These are phyloP conservation scores for Rhodotorula diobovata DNA, from an alignment of 768 basidiomycete genomes.

Conservation along the genomic window DNA sequence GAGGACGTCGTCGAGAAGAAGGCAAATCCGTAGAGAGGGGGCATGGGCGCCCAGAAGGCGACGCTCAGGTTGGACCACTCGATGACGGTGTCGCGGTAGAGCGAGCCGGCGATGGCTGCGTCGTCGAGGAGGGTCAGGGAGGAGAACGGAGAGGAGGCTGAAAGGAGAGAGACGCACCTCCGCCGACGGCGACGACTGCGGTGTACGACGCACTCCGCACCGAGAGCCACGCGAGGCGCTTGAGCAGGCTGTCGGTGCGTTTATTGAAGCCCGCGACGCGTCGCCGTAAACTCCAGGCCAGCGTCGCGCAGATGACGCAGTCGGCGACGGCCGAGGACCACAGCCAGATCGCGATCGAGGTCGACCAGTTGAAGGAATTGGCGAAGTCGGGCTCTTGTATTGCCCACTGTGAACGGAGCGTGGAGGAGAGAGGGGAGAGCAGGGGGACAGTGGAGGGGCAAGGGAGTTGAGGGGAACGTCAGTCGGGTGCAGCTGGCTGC, in stretches of 20 bases:
- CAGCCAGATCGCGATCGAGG: background rate
- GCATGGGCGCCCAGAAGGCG: background rate
- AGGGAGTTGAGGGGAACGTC: too few relatives aligned
- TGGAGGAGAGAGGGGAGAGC: background rate
- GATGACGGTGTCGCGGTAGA: background rate
- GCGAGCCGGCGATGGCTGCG: background rate
- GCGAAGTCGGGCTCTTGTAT: background rate
- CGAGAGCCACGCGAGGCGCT: slow-evolving; percentile 1
- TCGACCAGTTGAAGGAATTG: background rate
- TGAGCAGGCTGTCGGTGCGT: background rate
- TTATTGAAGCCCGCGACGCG: slow-evolving; percentile 9
- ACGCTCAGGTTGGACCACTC: background rate
- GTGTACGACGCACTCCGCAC: slow-evolving; percentile 15
- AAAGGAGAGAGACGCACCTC: slow-evolving; percentile 1
- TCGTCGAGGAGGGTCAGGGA: background rate
- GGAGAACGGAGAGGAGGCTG: background rate
- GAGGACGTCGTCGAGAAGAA: slow-evolving; percentile 14
- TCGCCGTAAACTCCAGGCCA: background rate
- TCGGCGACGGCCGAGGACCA: background rate
- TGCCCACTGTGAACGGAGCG: background rate
- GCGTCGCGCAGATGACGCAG: slow-evolving; percentile 2
- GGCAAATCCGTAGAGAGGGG: slow-evolving; percentile 12
- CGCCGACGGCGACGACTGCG: slow-evolving; percentile 6
- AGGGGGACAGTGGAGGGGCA: too few relatives aligned
- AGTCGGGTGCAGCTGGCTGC: too few relatives aligned